phyloP scores from a whole-genome alignment of 2,329 filamentous ascomycete genomes.

The Penicillium aurantiogriseum region DNA sequence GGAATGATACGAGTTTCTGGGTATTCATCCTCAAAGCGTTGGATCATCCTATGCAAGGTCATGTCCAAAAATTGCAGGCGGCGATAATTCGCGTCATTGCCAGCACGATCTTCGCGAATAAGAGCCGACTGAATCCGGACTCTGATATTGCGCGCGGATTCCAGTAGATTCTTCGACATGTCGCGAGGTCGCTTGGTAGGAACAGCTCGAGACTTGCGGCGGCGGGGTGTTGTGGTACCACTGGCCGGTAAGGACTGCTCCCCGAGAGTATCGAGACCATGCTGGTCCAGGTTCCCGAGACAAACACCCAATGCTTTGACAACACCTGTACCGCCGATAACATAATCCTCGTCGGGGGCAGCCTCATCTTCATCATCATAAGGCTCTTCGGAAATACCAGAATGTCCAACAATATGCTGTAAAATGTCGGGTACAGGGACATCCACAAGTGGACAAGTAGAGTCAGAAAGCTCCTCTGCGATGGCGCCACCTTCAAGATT shows the following conservation, averaged over 20 bases:
- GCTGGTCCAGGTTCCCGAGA: constrained; percentile 72
- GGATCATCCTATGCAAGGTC: constrained; percentile 86
- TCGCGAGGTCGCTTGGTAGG: constrained; percentile 72
- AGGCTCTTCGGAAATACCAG: constrained; percentile 47
- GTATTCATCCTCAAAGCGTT: constrained; percentile 93
- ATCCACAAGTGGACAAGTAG: constrained; percentile 46
- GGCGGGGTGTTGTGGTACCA: constrained; percentile 55
- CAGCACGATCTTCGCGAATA: constrained; percentile 67
- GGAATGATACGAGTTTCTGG: constrained; percentile 71
- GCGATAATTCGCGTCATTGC: constrained; percentile 74
- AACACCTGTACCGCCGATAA: constrained; percentile 91
- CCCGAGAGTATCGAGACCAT: constrained; percentile 36
- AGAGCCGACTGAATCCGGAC: constrained; percentile 79
- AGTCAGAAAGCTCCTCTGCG: constrained; percentile 53
- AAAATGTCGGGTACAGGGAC: constrained; percentile 77
- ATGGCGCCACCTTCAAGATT: constrained; percentile 83
- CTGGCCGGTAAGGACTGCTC: constrained; percentile 47
- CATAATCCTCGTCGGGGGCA: constrained; percentile 87
- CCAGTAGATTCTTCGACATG: constrained; percentile 86
- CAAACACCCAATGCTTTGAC: constrained; percentile 92
- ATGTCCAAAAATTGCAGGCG: constrained; percentile 82
- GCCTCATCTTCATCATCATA: constrained; percentile 62
- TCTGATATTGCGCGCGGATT: constrained; percentile 85
- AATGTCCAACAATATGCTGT: constrained; percentile 78
- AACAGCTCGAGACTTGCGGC: constrained; percentile 50